These are phyloP conservation scores for Daldinia decipiens DNA, from an alignment of 495 filamentous ascomycete species.

Conservation along the genomic window DNA sequence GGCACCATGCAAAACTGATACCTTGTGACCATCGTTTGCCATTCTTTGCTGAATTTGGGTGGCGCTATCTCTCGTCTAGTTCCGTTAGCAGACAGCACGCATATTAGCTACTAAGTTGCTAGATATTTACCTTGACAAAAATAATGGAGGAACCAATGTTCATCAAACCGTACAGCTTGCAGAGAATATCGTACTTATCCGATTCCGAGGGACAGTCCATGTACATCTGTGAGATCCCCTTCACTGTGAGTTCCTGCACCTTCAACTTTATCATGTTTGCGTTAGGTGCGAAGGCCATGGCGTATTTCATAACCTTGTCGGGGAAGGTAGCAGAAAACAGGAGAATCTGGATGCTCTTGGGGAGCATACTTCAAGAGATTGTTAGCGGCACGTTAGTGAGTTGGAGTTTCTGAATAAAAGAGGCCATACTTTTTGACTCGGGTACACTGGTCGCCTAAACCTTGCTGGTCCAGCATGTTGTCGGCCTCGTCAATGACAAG, in stretches of 20 bases:
- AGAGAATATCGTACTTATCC: slow-evolving; percentile 86
- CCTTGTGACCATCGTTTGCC: slow-evolving; percentile 87
- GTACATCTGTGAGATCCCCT: slow-evolving; percentile 96
- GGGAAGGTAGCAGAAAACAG: slow-evolving; percentile 98
- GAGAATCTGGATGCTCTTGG: slow-evolving; percentile 78
- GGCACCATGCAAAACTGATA: slow-evolving; percentile 86
- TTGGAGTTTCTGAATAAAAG: slow-evolving; percentile 11
- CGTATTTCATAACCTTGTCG: slow-evolving; percentile 80
- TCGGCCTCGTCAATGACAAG: slow-evolving; percentile 94
- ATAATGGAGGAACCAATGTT: slow-evolving; percentile 97
- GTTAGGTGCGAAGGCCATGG: slow-evolving; percentile 78
- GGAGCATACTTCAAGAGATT: slow-evolving; percentile 66
- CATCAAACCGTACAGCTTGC: slow-evolving; percentile 93
- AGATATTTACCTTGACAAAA: slow-evolving; percentile 80
- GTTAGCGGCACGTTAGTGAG: slow-evolving; percentile 37
- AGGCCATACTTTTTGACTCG: slow-evolving; percentile 79
- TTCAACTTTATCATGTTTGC: slow-evolving; percentile 89
- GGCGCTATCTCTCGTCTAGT: slow-evolving; percentile 81
- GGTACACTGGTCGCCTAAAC: slow-evolving; percentile 91
- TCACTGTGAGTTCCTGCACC: slow-evolving; percentile 91
- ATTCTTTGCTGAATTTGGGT: slow-evolving; percentile 84
- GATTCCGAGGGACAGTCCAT: slow-evolving; percentile 85
- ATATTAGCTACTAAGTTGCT: background rate
- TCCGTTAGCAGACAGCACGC: slow-evolving; percentile 40
- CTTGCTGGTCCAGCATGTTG: slow-evolving; percentile 95